Base-by-base conservation (phyloP, 2,329 filamentous ascomycete species). In the Claviceps capensis region DNA sequence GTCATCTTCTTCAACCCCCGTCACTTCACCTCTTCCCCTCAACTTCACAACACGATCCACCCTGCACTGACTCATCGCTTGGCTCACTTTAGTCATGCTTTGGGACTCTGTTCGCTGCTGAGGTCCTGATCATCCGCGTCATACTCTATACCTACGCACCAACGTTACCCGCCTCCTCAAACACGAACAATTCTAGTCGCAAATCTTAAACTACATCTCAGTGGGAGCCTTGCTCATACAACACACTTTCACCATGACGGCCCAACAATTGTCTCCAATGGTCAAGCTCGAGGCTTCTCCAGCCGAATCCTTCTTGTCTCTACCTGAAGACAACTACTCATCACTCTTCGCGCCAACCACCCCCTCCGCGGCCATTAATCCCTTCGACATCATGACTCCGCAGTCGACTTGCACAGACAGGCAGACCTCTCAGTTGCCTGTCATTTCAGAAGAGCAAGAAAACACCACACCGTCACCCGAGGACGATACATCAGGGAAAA, bases 221-320 rank as follows among this genome's bases (percentile, higher is more conserved):
- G 26, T 22, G 26, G 16, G 19, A 40, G 22, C 16, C 17, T 16
- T 26, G 16, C 30, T 46, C 26, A 16, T 14, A 11, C 41, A 22
- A 19, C 9, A 2, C 11, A 14, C 13, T 26, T 26, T 7, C 52
- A 61, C 52, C 56, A 68, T 75, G 72, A 65, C 67, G 52, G 65
- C 64, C 48, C 64, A 68, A 63, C 65, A 68, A 67, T 48, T 59
- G 14, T 68, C 72, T 53, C 69, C 74, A 40, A 61, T 67, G 54
- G 62, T 74, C 63, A 78, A 79, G 65, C 70, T 77, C 57, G 75
- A 79, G 64, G 60, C 68, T 53, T 79, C 76, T 42, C 76, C 76
- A 2, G 66, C 72, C 62, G 77, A 79, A 63, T 78, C 76, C 5
- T 69, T 77, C 45, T 62, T 78, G 40, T 78, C 77, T 2, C 66